These are phyloP conservation scores for Stephania japonica DNA, from an alignment of 164 flowering plant genomes.

Conservation along the genomic window DNA sequence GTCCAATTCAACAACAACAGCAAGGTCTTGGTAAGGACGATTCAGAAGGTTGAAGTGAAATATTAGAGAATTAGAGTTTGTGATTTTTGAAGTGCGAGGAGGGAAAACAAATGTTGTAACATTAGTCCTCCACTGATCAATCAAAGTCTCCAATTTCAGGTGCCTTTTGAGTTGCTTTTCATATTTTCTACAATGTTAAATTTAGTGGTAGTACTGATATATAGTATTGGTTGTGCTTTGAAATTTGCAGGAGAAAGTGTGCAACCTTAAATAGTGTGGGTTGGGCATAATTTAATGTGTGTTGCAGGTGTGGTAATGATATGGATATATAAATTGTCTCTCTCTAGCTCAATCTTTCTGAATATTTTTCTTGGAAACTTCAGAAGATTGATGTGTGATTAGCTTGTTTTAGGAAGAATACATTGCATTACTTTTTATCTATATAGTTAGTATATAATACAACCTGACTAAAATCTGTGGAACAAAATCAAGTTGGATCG, in stretches of 20 bases:
- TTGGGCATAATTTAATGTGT: constrained; percentile 17
- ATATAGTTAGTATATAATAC: no score
- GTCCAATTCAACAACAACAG: constrained; percentile 30
- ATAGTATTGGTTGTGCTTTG: constrained; percentile 7
- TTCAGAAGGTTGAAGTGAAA: constrained; percentile 56
- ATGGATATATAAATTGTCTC: not conserved
- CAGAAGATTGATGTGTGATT: not conserved
- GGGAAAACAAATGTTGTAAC: constrained; percentile 10
- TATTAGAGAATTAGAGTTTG: not conserved
- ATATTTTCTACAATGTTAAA: not conserved
- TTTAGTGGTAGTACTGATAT: not conserved
- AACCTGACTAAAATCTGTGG: no score
- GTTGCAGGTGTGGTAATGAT: constrained; percentile 22
- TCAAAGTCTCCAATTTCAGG: constrained; percentile 22
- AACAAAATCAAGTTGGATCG: no score
- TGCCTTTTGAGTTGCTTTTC: constrained; percentile 7
- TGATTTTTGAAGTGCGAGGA: constrained; percentile 21
- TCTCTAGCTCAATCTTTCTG: not conserved
- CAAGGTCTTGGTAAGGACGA: constrained; percentile 52
- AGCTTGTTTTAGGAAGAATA: not conserved
- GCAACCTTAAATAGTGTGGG: constrained; percentile 8
- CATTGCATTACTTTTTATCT: not conserved
- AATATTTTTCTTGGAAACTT: not conserved
- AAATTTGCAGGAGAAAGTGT: constrained; percentile 22
- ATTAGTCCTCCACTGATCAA: constrained; percentile 13